Evolutionary conservation across 176 grass and related monocot species (phyloP).

Genomic region (Oryza rufipogon): DNA sequence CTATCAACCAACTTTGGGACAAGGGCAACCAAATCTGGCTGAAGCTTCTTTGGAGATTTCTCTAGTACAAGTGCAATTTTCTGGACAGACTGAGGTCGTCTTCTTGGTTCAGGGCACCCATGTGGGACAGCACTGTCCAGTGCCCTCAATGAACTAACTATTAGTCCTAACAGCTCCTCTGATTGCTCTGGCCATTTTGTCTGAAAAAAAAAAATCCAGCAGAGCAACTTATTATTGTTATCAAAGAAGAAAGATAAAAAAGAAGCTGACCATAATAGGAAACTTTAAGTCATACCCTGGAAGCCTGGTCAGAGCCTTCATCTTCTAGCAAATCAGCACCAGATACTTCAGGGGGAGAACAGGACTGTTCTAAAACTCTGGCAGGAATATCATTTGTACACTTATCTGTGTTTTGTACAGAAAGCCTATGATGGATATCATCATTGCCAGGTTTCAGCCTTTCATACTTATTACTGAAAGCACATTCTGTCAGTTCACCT

Average conservation of each 20-base stretch:
- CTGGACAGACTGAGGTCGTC: conserved; percentile 56
- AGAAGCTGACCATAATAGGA: conserved; percentile 30
- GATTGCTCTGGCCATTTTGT: conserved; percentile 90
- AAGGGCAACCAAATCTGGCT: conserved; percentile 77
- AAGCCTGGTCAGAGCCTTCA: conserved; percentile 49
- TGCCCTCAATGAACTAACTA: conserved; percentile 80
- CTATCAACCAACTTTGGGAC: conserved; percentile 85
- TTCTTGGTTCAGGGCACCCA: conserved; percentile 76
- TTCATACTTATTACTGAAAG: conserved; percentile 48
- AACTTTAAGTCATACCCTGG: conserved; percentile 49
- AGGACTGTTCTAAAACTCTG: conserved; percentile 50
- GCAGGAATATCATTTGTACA: conserved; percentile 46
- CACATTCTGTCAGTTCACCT: conserved; percentile 46
- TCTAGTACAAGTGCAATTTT: conserved; percentile 86
- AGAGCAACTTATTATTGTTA: conserved; percentile 38
- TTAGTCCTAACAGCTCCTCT: conserved; percentile 83
- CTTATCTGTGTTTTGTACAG: conserved; percentile 40
- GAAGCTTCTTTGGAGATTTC: conserved; percentile 85
- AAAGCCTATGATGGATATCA: conserved; percentile 44
- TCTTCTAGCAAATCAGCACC: conserved; percentile 53
- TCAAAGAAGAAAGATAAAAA: conserved; percentile 33
- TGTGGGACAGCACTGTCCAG: conserved; percentile 77
- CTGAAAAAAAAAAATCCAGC: conserved; percentile 47
- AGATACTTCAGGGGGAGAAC: conserved; percentile 51
- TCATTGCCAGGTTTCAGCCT: conserved; percentile 41